Conservation (phyloP, 352 stramenopile species). For the Pseudoperonospora humuli region DNA sequence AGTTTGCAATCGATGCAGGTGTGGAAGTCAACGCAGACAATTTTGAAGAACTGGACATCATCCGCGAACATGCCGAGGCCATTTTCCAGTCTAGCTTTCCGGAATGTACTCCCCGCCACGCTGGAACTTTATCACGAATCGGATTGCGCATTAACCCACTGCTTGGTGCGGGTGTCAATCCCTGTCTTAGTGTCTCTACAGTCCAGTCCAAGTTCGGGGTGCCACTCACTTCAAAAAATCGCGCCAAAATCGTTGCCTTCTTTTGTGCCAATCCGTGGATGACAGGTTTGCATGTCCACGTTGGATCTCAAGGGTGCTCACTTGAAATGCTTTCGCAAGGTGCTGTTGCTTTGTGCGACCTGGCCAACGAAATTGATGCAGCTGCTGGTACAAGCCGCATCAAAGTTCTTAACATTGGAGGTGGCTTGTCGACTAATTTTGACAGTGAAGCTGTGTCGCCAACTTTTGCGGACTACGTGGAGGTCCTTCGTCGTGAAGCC, state of each 20-base stretch:
- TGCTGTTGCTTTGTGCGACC: constrained; percentile 59
- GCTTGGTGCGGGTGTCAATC: constrained; percentile 83
- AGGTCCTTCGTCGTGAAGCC: constrained; percentile 48
- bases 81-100: constrained; percentile 11
- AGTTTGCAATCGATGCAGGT: constrained; percentile 62
- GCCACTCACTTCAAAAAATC: constrained; percentile 49
- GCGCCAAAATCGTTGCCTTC: constrained; percentile 40
- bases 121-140: constrained; percentile 61
- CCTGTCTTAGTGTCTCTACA: constrained; percentile 79
- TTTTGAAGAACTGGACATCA: constrained; percentile 76
- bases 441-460: constrained; percentile 58
- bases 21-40: constrained; percentile 91
- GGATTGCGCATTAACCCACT: constrained; percentile 90
- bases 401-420: constrained; percentile 85
- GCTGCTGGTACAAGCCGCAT: constrained; percentile 57
- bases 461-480: constrained; percentile 78
- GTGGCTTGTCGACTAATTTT: constrained; percentile 86
- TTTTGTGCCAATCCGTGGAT: constrained; percentile 77
- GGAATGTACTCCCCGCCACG: constrained; percentile 30
- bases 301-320: constrained; percentile 81
- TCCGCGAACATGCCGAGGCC: constrained; percentile 31
- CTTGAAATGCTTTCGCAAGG: constrained; percentile 79
- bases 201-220: constrained; percentile 89
- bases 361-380: constrained; percentile 73
- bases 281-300: constrained; percentile 84